A percentile compares a stretch with the other conserved stretches of the same genome.
Evolutionary conservation across 1,284 basidiomycete species (phyloP).

Genomic region (Somion occarium): DNA sequence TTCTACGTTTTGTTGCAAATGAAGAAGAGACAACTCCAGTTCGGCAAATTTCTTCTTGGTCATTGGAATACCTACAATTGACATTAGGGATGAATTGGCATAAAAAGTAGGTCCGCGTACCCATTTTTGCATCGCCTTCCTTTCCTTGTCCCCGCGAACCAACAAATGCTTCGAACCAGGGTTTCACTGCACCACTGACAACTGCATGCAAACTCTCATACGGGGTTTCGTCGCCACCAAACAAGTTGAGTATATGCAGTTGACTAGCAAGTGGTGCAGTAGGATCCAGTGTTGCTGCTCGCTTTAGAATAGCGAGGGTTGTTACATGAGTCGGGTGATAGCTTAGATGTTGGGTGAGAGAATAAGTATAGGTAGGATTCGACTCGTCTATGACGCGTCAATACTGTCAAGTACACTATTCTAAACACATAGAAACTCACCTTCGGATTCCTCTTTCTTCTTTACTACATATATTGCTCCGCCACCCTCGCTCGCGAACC

Average conservation of each 20-base stretch:
- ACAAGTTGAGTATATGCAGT: conserved; percentile 90
- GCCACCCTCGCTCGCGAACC: conserved; percentile 71
- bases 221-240: conserved; percentile 86
- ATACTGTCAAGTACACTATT: conserved; percentile 1
- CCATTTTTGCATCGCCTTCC: conserved; percentile 84
- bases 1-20: conserved; percentile 98
- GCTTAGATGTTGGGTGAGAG: conserved; percentile 67
- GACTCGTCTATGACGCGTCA: conserved; percentile 46
- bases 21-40: conserved; percentile 91
- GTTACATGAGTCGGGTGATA: conserved; percentile 81
- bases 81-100: background rate
- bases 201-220: conserved; percentile 97
- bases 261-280: conserved; percentile 77
- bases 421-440: conserved; percentile 32
- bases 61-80: conserved; percentile 81
- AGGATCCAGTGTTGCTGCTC: conserved; percentile 79
- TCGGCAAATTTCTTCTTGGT: conserved; percentile 99
- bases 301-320: conserved; percentile 94
- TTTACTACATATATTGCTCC: conserved; percentile 78
- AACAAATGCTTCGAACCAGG: conserved; percentile 98
- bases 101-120: conserved; percentile 33
- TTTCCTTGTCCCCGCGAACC: conserved; percentile 71
- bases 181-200: conserved; percentile 94
- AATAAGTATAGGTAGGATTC: conserved; percentile 59
- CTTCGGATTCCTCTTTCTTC: conserved; percentile 64